Conservation (phyloP, 1,284 basidiomycete species). For the Fomes fomentarius region DNA sequence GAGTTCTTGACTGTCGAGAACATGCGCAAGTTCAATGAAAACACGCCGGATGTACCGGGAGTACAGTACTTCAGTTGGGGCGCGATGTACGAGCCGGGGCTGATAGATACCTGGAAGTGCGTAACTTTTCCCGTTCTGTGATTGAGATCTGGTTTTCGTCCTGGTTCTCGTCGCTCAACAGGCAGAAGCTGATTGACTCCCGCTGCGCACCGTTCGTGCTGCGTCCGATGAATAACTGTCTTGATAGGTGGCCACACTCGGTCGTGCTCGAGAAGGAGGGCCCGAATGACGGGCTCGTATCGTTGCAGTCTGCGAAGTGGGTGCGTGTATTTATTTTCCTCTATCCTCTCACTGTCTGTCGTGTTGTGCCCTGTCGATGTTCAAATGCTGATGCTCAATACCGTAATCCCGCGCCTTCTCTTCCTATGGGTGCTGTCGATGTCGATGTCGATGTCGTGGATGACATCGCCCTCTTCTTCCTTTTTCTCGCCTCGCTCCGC, state of each 20-base stretch:
- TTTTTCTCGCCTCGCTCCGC: too few relatives aligned
- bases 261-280: constrained; percentile 90
- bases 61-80: constrained; percentile 95
- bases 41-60: constrained; percentile 75
- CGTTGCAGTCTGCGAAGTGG: constrained; percentile 84
- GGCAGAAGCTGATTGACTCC: constrained; percentile 4
- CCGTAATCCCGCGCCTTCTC: not conserved
- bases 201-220: not conserved
- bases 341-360: not conserved
- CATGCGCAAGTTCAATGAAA: constrained; percentile 88
- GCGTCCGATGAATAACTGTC: not conserved
- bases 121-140: constrained; percentile 21
- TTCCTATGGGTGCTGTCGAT: not conserved
- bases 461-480: too few relatives aligned
- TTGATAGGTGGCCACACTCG: constrained; percentile 73
- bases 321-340: constrained; percentile 44
- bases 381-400: not conserved
- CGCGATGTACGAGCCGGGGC: constrained; percentile 83
- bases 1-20: constrained; percentile 83
- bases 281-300: constrained; percentile 90
- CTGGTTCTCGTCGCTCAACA: too few relatives aligned
- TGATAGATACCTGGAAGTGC: constrained; percentile 87
- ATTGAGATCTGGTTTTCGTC: too few relatives aligned
- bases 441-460: not conserved
- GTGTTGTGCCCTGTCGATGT: not conserved